Conservation (phyloP, 495 filamentous ascomycete genomes). For the Amniculicola lignicola region DNA sequence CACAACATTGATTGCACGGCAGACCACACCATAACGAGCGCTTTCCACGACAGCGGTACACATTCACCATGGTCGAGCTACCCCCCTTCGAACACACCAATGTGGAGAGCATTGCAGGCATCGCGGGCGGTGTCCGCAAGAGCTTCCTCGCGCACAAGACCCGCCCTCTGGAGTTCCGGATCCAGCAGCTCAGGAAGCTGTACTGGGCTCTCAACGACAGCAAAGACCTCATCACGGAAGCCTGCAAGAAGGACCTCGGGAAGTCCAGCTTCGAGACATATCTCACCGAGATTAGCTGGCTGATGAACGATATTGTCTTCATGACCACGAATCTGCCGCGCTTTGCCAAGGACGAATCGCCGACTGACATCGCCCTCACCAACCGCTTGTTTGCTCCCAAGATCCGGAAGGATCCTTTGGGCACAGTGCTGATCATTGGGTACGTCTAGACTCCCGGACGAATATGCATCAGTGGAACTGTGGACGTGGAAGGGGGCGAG, state of each 20-base stretch:
- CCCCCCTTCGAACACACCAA: conserved; percentile 61
- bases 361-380: conserved; percentile 63
- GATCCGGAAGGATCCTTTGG: conserved; percentile 86
- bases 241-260: conserved; percentile 69
- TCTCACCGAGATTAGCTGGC: conserved; percentile 68
- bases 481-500: not conserved
- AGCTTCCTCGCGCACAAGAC: conserved; percentile 77
- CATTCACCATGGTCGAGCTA: conserved; percentile 35
- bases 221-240: conserved; percentile 62
- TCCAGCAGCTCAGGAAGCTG: conserved; percentile 82
- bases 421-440: conserved; percentile 81
- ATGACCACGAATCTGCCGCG: conserved; percentile 69
- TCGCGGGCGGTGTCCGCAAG: conserved; percentile 55
- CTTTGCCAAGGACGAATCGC: conserved; percentile 78
- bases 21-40: no score
- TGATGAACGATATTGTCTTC: conserved; percentile 74
- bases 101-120: conserved; percentile 61
- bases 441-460: no score
- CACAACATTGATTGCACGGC: no score
- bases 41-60: no score
- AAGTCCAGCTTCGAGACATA: conserved; percentile 68
- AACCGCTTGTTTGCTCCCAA: conserved; percentile 67
- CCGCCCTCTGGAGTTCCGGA: conserved; percentile 73
- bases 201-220: conserved; percentile 89
- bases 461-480: no score